A percentile compares a stretch with the other conserved stretches of the same genome.
Conservation (phyloP, 2,329 filamentous ascomycete species). For the Stachybotrys chlorohalonatus region DNA sequence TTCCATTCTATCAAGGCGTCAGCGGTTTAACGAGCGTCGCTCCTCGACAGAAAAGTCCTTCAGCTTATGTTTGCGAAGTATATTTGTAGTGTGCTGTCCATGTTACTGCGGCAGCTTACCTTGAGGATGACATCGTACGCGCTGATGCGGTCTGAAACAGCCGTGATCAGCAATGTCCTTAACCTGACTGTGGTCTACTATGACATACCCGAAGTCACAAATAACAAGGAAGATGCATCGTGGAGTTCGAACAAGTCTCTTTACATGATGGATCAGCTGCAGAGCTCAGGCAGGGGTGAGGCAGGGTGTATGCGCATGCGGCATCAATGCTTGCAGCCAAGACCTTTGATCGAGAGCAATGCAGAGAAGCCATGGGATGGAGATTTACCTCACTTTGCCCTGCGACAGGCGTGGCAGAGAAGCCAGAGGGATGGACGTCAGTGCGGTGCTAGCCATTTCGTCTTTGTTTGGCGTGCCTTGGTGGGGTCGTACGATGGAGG, state of each 20-base stretch:
- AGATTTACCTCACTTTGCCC: background rate
- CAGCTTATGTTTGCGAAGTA: background rate
- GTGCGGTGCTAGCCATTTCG: background rate
- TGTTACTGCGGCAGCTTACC: background rate
- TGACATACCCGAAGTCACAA: background rate
- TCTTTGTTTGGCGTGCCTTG: background rate
- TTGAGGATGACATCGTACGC: background rate
- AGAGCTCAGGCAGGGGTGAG: background rate
- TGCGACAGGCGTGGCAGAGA: constrained; percentile 1
- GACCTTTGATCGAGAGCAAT: background rate
- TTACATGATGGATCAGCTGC: background rate
- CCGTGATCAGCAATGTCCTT: no score
- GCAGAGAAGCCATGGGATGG: background rate
- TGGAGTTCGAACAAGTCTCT: background rate
- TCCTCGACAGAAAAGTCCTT: background rate
- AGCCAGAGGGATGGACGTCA: background rate
- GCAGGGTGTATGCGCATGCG: background rate
- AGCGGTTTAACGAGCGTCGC: background rate
- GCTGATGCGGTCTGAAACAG: background rate
- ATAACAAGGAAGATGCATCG: background rate
- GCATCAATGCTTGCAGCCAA: no score
- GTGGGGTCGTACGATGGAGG: background rate
- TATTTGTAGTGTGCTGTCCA: background rate
- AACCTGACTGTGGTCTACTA: background rate
- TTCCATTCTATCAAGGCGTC: background rate